Percentiles rank a stretch among this genome's conserved stretches.
phyloP scores from a whole-genome alignment of 2,329 filamentous ascomycete genomes.

The Clarireedia paspali region DNA sequence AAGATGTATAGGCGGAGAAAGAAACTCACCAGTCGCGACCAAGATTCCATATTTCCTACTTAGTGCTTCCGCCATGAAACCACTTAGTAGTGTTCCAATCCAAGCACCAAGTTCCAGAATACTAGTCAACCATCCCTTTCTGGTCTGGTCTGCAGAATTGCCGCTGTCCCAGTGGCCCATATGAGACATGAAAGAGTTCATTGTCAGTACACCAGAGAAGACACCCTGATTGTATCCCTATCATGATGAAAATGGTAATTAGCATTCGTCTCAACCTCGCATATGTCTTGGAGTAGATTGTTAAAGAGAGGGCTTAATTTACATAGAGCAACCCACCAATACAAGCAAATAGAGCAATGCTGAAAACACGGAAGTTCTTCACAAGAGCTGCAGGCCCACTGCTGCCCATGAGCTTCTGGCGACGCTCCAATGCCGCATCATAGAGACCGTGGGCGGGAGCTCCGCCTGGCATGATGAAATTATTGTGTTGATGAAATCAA shows the following conservation, averaged over 20 bases:
- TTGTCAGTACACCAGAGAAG: slow-evolving; percentile 60
- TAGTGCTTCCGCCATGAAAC: slow-evolving; percentile 62
- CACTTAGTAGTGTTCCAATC: slow-evolving; percentile 63
- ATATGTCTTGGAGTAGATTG: no score
- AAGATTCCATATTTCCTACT: slow-evolving; percentile 65
- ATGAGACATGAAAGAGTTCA: slow-evolving; percentile 44
- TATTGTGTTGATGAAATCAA: not conserved
- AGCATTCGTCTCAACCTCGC: not conserved
- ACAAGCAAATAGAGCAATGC: slow-evolving; percentile 54
- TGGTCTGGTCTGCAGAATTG: slow-evolving; percentile 39
- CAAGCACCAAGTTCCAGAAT: slow-evolving; percentile 73
- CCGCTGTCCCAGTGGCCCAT: slow-evolving; percentile 47
- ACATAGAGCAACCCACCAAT: slow-evolving; percentile 49
- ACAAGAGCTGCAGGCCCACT: slow-evolving; percentile 45
- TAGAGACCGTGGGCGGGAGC: slow-evolving; percentile 30
- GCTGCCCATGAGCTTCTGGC: slow-evolving; percentile 45
- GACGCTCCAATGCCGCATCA: slow-evolving; percentile 44
- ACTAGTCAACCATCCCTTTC: slow-evolving; percentile 54
- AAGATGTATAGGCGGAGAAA: not conserved
- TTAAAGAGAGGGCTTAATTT: not conserved
- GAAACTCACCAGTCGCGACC: slow-evolving; percentile 43
- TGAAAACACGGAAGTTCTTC: slow-evolving; percentile 53
- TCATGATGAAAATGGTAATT: not conserved
- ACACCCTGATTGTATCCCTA: slow-evolving; percentile 66
- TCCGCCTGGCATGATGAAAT: slow-evolving; percentile 3